Percentiles rank a stretch among this genome's conserved stretches.
Conservation (phyloP, 2,329 filamentous ascomycete species). For the Phialophora tarda region DNA sequence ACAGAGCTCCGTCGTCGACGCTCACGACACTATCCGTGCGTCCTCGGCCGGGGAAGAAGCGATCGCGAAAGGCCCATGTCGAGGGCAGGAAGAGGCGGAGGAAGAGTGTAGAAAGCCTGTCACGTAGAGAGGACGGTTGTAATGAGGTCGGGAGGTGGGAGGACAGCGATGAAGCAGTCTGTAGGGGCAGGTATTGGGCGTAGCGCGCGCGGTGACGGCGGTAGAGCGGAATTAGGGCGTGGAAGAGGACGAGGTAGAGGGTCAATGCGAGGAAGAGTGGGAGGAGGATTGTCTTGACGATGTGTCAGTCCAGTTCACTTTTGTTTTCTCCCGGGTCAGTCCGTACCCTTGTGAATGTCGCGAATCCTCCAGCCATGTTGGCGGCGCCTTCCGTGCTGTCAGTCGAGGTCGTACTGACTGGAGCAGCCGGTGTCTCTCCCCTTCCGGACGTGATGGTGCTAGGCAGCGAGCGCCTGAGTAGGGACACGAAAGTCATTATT, state of each 20-base stretch:
- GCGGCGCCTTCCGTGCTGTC: constrained; percentile 10
- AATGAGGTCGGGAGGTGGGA: constrained; percentile 36
- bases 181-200: constrained; percentile 66
- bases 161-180: constrained; percentile 63
- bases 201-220: constrained; percentile 73
- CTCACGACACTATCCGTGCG: constrained; percentile 44
- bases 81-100: constrained; percentile 53
- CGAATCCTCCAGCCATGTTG: constrained; percentile 31
- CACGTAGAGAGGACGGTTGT: constrained; percentile 45
- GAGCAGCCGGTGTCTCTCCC: constrained; percentile 20
- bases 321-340: not conserved
- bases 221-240: constrained; percentile 70
- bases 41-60: constrained; percentile 13
- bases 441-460: constrained; percentile 17
- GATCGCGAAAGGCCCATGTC: constrained; percentile 50
- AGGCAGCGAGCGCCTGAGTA: constrained; percentile 26
- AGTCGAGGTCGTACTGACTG: constrained; percentile 15
- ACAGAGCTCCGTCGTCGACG: constrained; percentile 61
- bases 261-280: constrained; percentile 73
- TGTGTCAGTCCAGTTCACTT: constrained; percentile 6
- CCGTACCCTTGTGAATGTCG: constrained; percentile 30
- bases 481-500: constrained; percentile 9
- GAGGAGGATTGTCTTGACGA: constrained; percentile 68
- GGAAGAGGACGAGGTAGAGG: constrained; percentile 70
- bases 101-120: constrained; percentile 49